Conservation (phyloP, 345 rosid species). For the Eucalyptus melliodora region DNA sequence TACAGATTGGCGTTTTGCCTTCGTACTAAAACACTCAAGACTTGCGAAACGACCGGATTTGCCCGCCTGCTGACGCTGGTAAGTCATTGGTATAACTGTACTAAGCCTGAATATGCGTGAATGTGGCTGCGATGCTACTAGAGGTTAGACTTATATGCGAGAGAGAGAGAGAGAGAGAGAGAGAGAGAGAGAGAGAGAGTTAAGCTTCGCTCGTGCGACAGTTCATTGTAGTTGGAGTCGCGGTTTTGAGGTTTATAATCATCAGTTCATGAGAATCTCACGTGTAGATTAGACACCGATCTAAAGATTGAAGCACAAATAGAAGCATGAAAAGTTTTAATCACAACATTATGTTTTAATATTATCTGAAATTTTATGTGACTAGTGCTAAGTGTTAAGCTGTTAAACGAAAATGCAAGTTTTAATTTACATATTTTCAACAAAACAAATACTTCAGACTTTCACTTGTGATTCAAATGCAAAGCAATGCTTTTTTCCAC, state of each 20-base stretch:
- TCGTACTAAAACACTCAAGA: too few species aligned
- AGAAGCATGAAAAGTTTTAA: not conserved
- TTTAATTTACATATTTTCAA: too few species aligned
- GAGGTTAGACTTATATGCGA: too few species aligned
- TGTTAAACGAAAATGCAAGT: too few species aligned
- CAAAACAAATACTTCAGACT: not conserved
- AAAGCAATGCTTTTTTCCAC: not conserved
- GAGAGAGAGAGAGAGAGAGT: too few species aligned
- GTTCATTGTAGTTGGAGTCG: not conserved
- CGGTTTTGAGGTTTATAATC: not conserved
- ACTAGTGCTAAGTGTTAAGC: not conserved
- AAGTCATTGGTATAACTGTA: not conserved
- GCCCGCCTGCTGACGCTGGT: not conserved
- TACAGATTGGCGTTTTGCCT: not conserved
- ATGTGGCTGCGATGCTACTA: not conserved
- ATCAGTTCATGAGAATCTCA: not conserved
- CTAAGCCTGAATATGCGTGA: not conserved
- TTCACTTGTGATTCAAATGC: not conserved
- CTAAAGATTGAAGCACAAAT: not conserved
- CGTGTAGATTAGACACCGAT: not conserved
- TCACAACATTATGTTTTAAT: too few species aligned
- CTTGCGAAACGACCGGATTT: not conserved
- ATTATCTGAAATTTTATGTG: not conserved
- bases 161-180: not conserved
- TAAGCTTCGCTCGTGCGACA: not conserved